These are phyloP conservation scores for Aspergillus sp. DNA, from an alignment of 2,329 filamentous ascomycete genomes.

Conservation along the genomic window DNA sequence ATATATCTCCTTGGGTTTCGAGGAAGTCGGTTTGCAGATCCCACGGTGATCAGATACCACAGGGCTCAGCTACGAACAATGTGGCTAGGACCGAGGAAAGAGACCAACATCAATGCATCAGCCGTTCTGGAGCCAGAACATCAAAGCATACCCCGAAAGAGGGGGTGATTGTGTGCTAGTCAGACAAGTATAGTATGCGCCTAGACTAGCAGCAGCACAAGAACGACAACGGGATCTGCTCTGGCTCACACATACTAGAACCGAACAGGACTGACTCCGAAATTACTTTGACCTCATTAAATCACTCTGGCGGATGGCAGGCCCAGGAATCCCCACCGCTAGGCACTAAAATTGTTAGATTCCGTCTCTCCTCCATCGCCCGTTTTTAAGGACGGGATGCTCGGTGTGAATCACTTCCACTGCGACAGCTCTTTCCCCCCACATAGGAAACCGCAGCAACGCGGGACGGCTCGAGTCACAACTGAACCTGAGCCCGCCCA, in stretches of 20 bases:
- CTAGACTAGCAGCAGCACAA: background rate
- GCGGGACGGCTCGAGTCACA: conserved; percentile 16
- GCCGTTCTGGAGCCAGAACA: too few species aligned
- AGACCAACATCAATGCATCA: too few species aligned
- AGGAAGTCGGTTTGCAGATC: too few species aligned
- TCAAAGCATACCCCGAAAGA: too few species aligned
- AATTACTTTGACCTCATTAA: conserved; percentile 1
- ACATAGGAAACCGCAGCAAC: conserved; percentile 13
- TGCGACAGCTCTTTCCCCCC: background rate
- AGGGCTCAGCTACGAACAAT: too few species aligned
- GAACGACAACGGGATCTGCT: background rate
- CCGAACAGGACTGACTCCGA: background rate
- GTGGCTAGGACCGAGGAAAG: too few species aligned
- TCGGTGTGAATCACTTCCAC: background rate
- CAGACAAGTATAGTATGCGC: background rate
- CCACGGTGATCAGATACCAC: too few species aligned
- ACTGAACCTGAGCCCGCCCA: background rate
- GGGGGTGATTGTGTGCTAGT: too few species aligned
- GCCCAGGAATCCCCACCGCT: background rate
- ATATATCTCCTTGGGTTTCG: too few species aligned
- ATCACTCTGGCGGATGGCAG: background rate
- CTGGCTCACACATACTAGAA: background rate
- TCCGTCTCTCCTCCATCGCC: background rate
- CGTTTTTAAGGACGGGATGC: conserved; percentile 7
- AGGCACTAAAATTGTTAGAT: conserved; percentile 2